phyloP scores from a whole-genome alignment of 2,329 filamentous ascomycete genomes.

The Myriosclerotinia scirpicola region DNA sequence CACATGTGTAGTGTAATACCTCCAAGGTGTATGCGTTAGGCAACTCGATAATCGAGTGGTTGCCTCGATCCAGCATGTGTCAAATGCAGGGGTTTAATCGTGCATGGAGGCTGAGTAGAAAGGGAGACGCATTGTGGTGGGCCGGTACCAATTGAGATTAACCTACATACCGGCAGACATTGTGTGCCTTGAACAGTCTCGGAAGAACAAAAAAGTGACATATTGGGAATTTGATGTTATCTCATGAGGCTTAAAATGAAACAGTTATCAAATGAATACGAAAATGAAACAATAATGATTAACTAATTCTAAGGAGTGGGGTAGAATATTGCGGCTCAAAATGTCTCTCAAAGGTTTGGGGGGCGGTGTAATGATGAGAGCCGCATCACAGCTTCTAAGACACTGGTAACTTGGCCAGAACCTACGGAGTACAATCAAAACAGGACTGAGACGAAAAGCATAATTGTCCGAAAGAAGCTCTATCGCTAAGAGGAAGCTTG shows the following conservation, averaged over 20 bases:
- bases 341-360: background rate
- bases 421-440: background rate
- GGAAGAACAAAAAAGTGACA: background rate
- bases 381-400: background rate
- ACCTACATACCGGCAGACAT: background rate
- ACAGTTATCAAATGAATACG: background rate
- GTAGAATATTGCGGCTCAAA: conserved; percentile 2
- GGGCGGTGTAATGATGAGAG: background rate
- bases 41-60: conserved; percentile 7
- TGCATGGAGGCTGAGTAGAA: background rate
- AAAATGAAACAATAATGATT: background rate
- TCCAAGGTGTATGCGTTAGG: background rate
- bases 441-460: background rate
- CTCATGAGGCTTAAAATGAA: background rate
- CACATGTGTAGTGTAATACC: background rate
- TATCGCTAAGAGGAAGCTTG: background rate
- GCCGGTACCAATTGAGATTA: background rate
- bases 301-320: background rate
- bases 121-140: background rate
- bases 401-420: background rate
- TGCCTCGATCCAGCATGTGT: background rate
- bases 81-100: background rate
- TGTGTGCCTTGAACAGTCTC: background rate
- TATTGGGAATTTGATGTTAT: background rate
- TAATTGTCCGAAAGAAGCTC: background rate